Evolutionary conservation across 2,329 filamentous ascomycete genomes (phyloP), one percentile per base, ranked within the genome.

Genomic region (Drechslerella stenobrocha): DNA sequence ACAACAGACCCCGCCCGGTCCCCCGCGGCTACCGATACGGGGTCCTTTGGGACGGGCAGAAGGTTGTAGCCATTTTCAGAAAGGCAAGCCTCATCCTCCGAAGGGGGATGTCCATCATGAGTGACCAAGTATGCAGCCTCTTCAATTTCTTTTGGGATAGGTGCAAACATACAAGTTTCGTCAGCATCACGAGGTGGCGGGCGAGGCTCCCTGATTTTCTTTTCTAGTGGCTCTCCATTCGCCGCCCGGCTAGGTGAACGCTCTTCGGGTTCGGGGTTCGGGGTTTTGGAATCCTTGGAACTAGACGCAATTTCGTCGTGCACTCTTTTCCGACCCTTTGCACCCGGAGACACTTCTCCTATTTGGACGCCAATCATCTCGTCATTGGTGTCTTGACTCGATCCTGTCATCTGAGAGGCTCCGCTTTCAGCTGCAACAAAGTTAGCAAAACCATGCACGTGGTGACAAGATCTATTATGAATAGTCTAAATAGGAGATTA

Each of bases 141-240:
- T 22, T 51, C 28, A 28, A 57, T 48, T 30, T 58, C 32, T 7
- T 34, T 24, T 13, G 60, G 37, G 24, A 57, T 44, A 26, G 34
- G 30, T 30, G 55, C 53, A 22, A 60, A 67, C 63, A 56, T 67
- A 67, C 63, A 59, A 7, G 11, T 67, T 6, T 60, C 53, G 6
- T 53, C 45, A 9, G 46, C 44, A 28, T 67, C 63, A 5, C 63
- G 63, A 20, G 63, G 55, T 15, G 63, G 63, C 5, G 63, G 53
- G 11, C 53, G 61, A 1, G 61, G 58, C 50, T 66, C 45, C 26
- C 63, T 52, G 7, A 60, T 26, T 18, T 67, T 67, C 32, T 67
- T 67, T 7, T 37, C 63, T 4, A 67, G 28, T n/a, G 63, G 63
- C 42, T 67, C 63, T 2, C 63, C 63, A 32, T 67, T 67, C 6